phyloP scores from a whole-genome alignment of 805 yeast genomes.

The Metahyphopichia silvanorum region DNA sequence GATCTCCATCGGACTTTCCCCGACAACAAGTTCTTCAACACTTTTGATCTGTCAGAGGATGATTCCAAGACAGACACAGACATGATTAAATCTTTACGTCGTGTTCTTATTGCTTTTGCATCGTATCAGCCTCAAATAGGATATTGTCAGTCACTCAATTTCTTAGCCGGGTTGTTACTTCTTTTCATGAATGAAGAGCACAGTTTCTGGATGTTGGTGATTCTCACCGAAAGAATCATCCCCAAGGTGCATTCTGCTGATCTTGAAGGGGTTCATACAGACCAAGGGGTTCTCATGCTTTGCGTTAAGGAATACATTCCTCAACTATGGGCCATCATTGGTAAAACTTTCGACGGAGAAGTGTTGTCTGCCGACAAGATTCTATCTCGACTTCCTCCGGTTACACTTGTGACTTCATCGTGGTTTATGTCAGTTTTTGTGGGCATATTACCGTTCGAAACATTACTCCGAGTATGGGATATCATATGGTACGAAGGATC shows the following conservation, averaged over 20 bases:
- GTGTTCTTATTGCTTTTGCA: slow-evolving; percentile 83
- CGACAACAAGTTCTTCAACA: slow-evolving; percentile 78
- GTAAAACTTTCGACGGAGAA: slow-evolving; percentile 37
- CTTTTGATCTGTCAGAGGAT: not conserved
- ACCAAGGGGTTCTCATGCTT: slow-evolving; percentile 90
- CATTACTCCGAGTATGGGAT: slow-evolving; percentile 90
- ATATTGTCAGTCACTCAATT: slow-evolving; percentile 93
- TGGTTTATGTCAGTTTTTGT: slow-evolving; percentile 99
- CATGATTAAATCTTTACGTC: slow-evolving; percentile 65
- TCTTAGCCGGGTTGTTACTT: slow-evolving; percentile 81
- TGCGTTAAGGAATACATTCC: slow-evolving; percentile 85
- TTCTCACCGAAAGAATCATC: slow-evolving; percentile 76
- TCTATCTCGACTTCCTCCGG: slow-evolving; percentile 77
- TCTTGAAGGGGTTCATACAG: slow-evolving; percentile 90
- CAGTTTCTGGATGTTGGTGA: slow-evolving; percentile 94
- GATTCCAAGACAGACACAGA: slow-evolving; percentile 46
- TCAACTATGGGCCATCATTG: slow-evolving; percentile 61
- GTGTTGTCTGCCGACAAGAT: slow-evolving; percentile 47
- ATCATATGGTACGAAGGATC: slow-evolving; percentile 91
- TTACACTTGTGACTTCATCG: slow-evolving; percentile 88
- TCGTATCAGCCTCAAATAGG: slow-evolving; percentile 86
- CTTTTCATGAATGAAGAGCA: slow-evolving; percentile 86
- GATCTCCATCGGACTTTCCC: slow-evolving; percentile 95
- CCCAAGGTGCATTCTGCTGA: slow-evolving; percentile 91
- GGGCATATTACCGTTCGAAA: slow-evolving; percentile 84